These are phyloP conservation scores for Sanghuangporus sanghuang DNA, from an alignment of 1,284 basidiomycete genomes.

Conservation along the genomic window DNA sequence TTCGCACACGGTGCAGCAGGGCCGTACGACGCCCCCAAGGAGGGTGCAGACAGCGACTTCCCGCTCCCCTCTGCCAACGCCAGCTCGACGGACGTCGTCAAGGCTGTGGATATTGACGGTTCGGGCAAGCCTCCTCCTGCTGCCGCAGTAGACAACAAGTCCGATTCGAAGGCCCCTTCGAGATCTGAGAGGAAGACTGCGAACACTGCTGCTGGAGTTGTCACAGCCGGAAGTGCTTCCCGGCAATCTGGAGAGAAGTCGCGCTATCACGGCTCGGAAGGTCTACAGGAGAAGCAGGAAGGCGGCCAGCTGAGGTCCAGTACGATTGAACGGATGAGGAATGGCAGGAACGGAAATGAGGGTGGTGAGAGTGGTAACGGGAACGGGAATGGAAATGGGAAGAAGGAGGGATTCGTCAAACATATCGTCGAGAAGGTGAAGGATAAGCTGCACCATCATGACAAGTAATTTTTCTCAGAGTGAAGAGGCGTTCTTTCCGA, in stretches of 20 bases:
- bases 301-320: not conserved
- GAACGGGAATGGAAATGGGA: not conserved
- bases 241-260: not conserved
- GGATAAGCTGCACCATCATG: slow-evolving; percentile 3
- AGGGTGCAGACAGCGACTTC: slow-evolving; percentile 7
- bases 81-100: not conserved
- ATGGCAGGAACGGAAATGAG: not conserved
- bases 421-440: slow-evolving; percentile 6
- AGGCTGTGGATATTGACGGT: not conserved
- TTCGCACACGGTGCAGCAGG: not conserved
- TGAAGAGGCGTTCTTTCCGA: not conserved
- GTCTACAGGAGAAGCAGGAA: slow-evolving; percentile 1
- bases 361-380: not conserved
- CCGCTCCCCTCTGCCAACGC: not conserved
- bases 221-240: not conserved
- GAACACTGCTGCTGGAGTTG: not conserved
- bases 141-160: not conserved
- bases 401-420: slow-evolving; percentile 3
- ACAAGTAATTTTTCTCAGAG: not conserved
- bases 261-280: slow-evolving; percentile 6
- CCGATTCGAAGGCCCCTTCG: not conserved
- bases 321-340: not conserved
- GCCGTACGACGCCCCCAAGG: not conserved
- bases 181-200: not conserved
- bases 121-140: not conserved